These are phyloP conservation scores for Phytopythium chamaehyphon DNA, from an alignment of 352 stramenopile species.

Conservation along the genomic window DNA sequence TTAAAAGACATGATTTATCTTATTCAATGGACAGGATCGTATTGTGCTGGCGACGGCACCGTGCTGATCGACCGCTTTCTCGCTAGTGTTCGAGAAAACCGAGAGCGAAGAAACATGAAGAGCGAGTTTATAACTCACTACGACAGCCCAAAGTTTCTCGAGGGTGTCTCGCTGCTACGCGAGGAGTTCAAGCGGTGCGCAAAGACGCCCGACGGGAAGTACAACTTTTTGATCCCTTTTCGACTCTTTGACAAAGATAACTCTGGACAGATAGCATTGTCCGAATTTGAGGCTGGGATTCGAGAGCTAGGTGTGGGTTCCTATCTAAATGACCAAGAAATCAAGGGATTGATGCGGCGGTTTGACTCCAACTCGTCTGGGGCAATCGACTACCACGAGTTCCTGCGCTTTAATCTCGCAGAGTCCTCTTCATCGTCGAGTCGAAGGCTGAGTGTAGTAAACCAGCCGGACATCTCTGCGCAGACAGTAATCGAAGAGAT, in stretches of 20 bases:
- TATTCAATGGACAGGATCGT: constrained; percentile 68
- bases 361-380: constrained; percentile 69
- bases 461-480: constrained; percentile 21
- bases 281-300: constrained; percentile 65
- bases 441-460: constrained; percentile 20
- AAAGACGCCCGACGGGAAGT: constrained; percentile 77
- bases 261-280: constrained; percentile 61
- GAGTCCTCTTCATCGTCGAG: constrained; percentile 59
- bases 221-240: constrained; percentile 69
- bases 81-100: constrained; percentile 55
- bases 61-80: constrained; percentile 78
- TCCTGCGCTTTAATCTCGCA: constrained; percentile 69
- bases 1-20: constrained; percentile 74
- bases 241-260: constrained; percentile 69
- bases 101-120: constrained; percentile 79
- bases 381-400: constrained; percentile 71
- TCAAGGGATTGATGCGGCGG: constrained; percentile 74
- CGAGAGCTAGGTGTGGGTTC: constrained; percentile 70
- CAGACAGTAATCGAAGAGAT: constrained; percentile 50
- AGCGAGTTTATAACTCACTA: constrained; percentile 81
- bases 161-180: constrained; percentile 64
- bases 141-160: constrained; percentile 72
- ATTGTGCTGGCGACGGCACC: constrained; percentile 58
- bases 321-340: constrained; percentile 67
- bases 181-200: constrained; percentile 71